These are phyloP conservation scores for Parathielavia appendiculata DNA, from an alignment of 495 filamentous ascomycete genomes.

Conservation along the genomic window DNA sequence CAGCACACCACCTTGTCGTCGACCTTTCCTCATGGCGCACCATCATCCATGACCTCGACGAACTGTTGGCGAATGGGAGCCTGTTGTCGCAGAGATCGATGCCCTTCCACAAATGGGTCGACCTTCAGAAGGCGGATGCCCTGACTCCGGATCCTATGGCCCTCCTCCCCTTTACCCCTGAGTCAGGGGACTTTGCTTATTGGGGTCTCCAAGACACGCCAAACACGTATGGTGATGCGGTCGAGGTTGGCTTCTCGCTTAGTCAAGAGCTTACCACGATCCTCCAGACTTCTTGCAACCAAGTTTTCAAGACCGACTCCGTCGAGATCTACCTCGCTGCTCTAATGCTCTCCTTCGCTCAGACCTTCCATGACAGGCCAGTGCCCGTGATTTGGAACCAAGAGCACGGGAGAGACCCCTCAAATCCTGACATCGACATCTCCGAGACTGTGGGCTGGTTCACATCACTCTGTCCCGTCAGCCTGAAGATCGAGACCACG, in stretches of 20 bases:
- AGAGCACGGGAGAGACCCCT: conserved; percentile 41
- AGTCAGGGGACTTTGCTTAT: conserved; percentile 38
- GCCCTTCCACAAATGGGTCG: conserved; percentile 62
- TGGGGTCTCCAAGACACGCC: conserved; percentile 43
- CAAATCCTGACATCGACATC: conserved; percentile 36
- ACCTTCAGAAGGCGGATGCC: conserved; percentile 35
- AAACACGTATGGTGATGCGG: conserved; percentile 44
- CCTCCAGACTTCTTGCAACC: conserved; percentile 41
- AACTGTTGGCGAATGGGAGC: conserved; percentile 49
- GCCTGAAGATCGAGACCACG: conserved; percentile 28
- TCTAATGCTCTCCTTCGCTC: conserved; percentile 45
- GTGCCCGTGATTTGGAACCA: conserved; percentile 53
- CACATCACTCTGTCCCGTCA: conserved; percentile 41
- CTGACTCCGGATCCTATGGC: conserved; percentile 23
- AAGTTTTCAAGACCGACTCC: conserved; percentile 42
- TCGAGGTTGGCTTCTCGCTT: conserved; percentile 39
- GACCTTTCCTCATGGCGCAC: conserved; percentile 68
- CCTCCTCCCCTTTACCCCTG: conserved; percentile 31
- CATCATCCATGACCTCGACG: conserved; percentile 62
- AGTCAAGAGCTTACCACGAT: conserved; percentile 40
- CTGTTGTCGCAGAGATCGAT: conserved; percentile 40
- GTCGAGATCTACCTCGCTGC: conserved; percentile 47
- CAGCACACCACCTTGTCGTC: conserved; percentile 62
- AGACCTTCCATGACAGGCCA: conserved; percentile 48
- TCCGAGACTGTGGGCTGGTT: conserved; percentile 49